Base-by-base conservation (phyloP, 441 rosid species). In the Lagerstroemia fauriei region DNA sequence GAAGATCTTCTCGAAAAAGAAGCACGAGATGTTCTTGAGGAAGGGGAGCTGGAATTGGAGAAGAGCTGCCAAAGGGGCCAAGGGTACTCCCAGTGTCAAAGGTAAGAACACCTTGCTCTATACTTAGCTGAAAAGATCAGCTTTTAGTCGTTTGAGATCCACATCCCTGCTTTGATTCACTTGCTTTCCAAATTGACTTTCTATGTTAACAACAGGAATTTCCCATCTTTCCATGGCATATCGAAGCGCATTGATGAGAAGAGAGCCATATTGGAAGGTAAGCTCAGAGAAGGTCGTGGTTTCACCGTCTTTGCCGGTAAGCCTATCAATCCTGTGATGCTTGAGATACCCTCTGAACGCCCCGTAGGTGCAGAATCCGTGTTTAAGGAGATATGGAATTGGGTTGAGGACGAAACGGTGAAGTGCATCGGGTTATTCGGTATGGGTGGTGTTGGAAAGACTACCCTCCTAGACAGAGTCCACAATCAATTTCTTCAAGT, bases 371-470 rank as follows among this genome's bases (percentile, higher is more conserved):
- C 85, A 32, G 90, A 87, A 18, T 83, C 84, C 3, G 79, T 31
- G 75, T 65, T 87, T 12, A 80, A 84, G 16, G 20, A 57, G 44
- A 85, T 85, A 7, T 87, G 92, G 93, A 46, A 88, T 9, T 86
- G 84, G 59, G 31, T 90, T 76, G 83, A 75, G 27, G 86, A 83
- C 7, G 81, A 85, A 31, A 16, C 10, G 1, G 83, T 48, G 24
- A 80, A 83, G 13, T 76, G 87, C 47, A 61, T 88, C n/a, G 91
- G 93, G 14, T 24, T 91, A 31, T 86, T 78, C 57, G 93, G 93
- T 4, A 83, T 83, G 76, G 92, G 89, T 53, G 92, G 93, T 11
- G 91, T 89, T 7, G 95, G 94, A 7, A 91, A 91, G 84, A 92
- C 92, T 1, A 89, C 91, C 24, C 85, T 92, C 41, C 56, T 91